Evolutionary conservation across 371 early-diverging fungal genomes (phyloP).

Genomic region (Gilbertella persicaria): DNA sequence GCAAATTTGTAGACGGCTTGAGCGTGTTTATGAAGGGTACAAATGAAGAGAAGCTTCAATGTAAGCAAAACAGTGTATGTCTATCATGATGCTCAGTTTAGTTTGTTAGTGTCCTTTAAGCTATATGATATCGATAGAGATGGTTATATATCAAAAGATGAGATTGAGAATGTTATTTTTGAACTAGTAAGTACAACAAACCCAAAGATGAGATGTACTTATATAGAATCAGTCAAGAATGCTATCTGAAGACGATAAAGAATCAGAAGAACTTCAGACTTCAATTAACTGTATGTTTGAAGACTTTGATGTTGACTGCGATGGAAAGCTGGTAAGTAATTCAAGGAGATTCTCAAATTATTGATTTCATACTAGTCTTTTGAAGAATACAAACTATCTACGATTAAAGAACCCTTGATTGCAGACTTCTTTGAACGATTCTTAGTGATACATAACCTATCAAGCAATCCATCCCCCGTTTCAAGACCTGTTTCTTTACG

Average conservation of each 20-base stretch:
- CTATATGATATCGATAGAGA: constrained; percentile 82
- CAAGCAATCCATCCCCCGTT: constrained; percentile 13
- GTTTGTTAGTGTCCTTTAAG: constrained; percentile 71
- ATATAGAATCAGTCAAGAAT: constrained; percentile 26
- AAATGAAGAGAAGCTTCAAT: constrained; percentile 73
- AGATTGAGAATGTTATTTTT: constrained; percentile 72
- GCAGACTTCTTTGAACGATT: constrained; percentile 81
- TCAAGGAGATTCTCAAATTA: not conserved
- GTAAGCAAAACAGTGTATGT: constrained; percentile 46
- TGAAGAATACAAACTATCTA: constrained; percentile 79
- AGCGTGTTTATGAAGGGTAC: constrained; percentile 82
- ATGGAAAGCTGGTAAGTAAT: constrained; percentile 68
- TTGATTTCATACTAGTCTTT: constrained; percentile 52
- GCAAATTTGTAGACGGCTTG: constrained; percentile 78
- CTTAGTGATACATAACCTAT: constrained; percentile 51
- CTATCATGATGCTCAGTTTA: not conserved
- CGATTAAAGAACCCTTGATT: constrained; percentile 83
- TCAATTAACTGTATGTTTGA: constrained; percentile 74
- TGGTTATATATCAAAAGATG: constrained; percentile 75
- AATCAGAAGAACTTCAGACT: constrained; percentile 60
- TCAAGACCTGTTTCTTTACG: constrained; percentile 16
- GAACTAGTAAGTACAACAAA: constrained; percentile 59
- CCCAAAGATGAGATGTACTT: not conserved
- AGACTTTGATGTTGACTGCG: constrained; percentile 83
- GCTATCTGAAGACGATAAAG: constrained; percentile 71